These are phyloP conservation scores for Ceratocystis papillata DNA, from an alignment of 2,329 filamentous ascomycete species.

Conservation along the genomic window DNA sequence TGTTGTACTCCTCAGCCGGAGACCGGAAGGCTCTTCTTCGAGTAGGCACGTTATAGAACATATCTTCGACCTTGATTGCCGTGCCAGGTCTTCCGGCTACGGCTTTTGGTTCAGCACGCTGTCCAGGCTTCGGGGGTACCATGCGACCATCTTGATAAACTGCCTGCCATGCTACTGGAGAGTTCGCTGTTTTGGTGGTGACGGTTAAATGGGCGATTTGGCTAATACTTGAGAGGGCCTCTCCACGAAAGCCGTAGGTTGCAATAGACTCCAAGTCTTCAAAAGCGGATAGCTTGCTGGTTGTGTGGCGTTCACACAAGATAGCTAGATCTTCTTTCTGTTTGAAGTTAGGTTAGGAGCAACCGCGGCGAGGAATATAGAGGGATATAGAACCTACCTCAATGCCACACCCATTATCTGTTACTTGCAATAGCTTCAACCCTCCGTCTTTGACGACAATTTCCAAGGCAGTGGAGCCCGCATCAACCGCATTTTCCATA, in stretches of 20 bases:
- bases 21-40: slow-evolving; percentile 83
- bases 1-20: slow-evolving; percentile 87
- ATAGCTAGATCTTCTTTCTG: slow-evolving; percentile 86
- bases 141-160: slow-evolving; percentile 77
- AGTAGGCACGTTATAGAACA: slow-evolving; percentile 94
- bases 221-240: slow-evolving; percentile 93
- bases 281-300: slow-evolving; percentile 86
- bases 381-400: slow-evolving; percentile 48
- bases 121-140: slow-evolving; percentile 73
- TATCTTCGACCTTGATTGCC: slow-evolving; percentile 89
- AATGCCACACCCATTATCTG: slow-evolving; percentile 93
- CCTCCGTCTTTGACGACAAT: slow-evolving; percentile 91
- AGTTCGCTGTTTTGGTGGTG: slow-evolving; percentile 84
- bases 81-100: slow-evolving; percentile 81
- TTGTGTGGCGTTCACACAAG: slow-evolving; percentile 91
- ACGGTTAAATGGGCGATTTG: slow-evolving; percentile 94
- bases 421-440: slow-evolving; percentile 89
- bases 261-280: slow-evolving; percentile 83
- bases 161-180: slow-evolving; percentile 80
- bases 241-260: slow-evolving; percentile 95
- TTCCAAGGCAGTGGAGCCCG: slow-evolving; percentile 84
- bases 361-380: neutral
- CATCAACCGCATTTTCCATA: slow-evolving; percentile 94
- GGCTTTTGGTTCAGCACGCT: slow-evolving; percentile 73
- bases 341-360: slow-evolving; percentile 26